Base-by-base conservation (phyloP, 2,329 filamentous ascomycete species). In the Diplocarpon rosae region DNA sequence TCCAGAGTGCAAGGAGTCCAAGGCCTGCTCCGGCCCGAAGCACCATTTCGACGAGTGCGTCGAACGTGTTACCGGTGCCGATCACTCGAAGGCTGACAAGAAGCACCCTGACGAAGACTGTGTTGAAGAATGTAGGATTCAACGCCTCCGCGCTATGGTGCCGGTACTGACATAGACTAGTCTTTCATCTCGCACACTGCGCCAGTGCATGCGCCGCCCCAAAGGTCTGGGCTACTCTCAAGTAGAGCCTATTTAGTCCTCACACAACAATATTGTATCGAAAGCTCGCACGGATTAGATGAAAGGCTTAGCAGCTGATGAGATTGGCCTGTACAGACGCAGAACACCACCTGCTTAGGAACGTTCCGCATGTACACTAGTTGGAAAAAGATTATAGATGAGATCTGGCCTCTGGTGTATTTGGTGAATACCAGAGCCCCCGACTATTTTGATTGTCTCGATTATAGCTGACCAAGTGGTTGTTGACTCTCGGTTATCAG, bases 11-110 rank as follows among this genome's bases (percentile, higher is more conserved):
- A 78, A 78, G 68, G 79, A 90, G 66, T 88, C 88, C 54, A 76
- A 83, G 66, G 73, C 85, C 68, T 98, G 92, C 71, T 75, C 82
- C 51, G 81, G 83, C 48, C 77, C 78, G 63, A 98, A 96, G 80
- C 90, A 96, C 76, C 92, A 98, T 77, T 96, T 84, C 67, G 90
- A 96, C 56, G 87, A 95, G 71, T 98, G 92, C 67, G 88, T 90
- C 59, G 89, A 95, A 78, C 88, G 92, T 61, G 92, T 98, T 58
- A 86, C 80, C 50, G 62, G 62, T 48, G 65, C 68, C 55, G 60
- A 73, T 59, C 78, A 87, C 62, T 77, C 83, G 58, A 76, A 82
- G 54, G 32, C 30, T 4, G 79, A 83, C 59, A 73, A 75, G 68
- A 79, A 81, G 69, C 81, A 72, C 45, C 71, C 81, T 59, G 80